A percentile compares a stretch with the other conserved stretches of the same genome.
Evolutionary conservation across 1,284 basidiomycete species (phyloP).

Genomic region (Baeospora myosura): DNA sequence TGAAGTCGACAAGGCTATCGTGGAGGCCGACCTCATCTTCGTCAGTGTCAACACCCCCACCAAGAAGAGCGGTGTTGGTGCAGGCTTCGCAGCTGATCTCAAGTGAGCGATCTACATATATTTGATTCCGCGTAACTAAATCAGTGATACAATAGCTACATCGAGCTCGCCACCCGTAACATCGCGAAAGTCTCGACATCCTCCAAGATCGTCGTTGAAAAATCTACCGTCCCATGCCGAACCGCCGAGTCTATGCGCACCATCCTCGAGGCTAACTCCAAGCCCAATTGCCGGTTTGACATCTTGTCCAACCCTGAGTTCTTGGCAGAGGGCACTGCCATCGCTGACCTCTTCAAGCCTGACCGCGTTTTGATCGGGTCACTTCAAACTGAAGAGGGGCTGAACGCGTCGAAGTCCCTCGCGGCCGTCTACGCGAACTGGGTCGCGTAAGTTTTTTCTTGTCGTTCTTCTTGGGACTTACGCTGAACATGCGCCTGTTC

Average conservation of each 20-base stretch:
- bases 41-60: constrained; percentile 96
- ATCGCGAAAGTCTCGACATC: constrained; percentile 88
- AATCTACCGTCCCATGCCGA: constrained; percentile 97
- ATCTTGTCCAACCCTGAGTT: constrained; percentile 99
- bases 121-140: background rate
- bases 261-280: constrained; percentile 97
- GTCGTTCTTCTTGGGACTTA: constrained; percentile 1
- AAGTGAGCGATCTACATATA: constrained; percentile 51
- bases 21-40: constrained; percentile 87
- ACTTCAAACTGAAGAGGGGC: constrained; percentile 82
- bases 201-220: constrained; percentile 98
- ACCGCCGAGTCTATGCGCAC: constrained; percentile 99
- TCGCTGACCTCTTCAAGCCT: constrained; percentile 80
- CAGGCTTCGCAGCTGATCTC: constrained; percentile 95
- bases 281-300: constrained; percentile 86
- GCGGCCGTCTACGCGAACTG: constrained; percentile 87
- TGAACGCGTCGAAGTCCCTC: constrained; percentile 73
- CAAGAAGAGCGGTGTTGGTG: constrained; percentile 95
- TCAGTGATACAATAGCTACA: constrained; percentile 58
- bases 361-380: constrained; percentile 98
- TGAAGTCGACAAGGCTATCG: constrained; percentile 89
- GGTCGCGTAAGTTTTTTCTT: constrained; percentile 66
- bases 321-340: constrained; percentile 96
- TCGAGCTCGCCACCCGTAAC: constrained; percentile 92
- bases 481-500: too few species aligned